phyloP scores from a whole-genome alignment of 768 basidiomycete genomes.

The Auriscalpium vulgare region DNA sequence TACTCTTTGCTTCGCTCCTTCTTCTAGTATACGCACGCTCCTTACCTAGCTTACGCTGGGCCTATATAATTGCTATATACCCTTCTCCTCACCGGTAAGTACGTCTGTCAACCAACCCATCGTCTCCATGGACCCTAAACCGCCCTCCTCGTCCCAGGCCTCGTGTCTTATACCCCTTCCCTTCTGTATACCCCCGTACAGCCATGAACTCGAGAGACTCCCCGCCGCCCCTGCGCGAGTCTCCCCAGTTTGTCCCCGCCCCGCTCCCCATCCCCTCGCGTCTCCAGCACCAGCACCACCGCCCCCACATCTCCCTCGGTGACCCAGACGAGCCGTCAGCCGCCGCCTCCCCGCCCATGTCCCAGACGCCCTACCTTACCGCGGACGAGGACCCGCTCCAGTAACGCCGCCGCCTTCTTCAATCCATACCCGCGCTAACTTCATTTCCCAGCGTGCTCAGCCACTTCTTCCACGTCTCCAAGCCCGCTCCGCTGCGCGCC shows the following conservation, averaged over 20 bases:
- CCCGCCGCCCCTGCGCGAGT: conserved; percentile 4
- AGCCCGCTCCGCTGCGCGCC: conserved; percentile 2
- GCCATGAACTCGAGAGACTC: background rate
- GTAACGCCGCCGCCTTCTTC: background rate
- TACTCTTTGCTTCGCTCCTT: background rate
- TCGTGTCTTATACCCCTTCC: background rate
- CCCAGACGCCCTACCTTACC: conserved; percentile 8
- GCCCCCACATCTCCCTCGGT: conserved; percentile 3
- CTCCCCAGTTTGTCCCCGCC: conserved; percentile 6
- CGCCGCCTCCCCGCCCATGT: conserved; percentile 2
- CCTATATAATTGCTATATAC: background rate
- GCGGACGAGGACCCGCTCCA: conserved; percentile 11
- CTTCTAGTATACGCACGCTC: background rate
- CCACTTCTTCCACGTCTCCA: conserved; percentile 4
- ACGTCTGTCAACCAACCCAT: too few relatives aligned
- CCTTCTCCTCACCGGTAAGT: background rate
- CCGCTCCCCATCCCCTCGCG: conserved; percentile 9
- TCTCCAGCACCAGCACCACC: background rate
- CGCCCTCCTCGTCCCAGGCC: background rate
- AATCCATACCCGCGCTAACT: background rate
- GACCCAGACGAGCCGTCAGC: conserved; percentile 3
- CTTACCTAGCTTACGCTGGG: background rate
- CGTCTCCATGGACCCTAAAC: too few relatives aligned
- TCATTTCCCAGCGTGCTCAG: background rate
- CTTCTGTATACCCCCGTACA: background rate